Percentiles rank a stretch among this genome's conserved stretches.
phyloP scores from a whole-genome alignment of 768 basidiomycete genomes.

The Hypsizygus marmoreus region DNA sequence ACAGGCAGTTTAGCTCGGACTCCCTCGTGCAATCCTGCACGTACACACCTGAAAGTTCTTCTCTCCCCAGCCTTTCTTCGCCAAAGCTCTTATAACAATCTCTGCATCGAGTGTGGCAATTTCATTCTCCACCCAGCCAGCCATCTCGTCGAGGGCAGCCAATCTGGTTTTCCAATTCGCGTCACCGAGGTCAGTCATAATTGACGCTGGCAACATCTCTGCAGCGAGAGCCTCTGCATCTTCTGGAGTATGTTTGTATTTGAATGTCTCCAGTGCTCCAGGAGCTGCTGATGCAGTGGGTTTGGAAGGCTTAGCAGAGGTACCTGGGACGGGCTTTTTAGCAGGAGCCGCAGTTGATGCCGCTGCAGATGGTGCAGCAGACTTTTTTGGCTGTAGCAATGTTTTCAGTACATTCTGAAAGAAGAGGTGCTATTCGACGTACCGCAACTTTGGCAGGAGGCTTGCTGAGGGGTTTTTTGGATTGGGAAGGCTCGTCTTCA shows the following conservation, averaged over 20 bases:
- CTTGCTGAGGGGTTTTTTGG: slow-evolving; percentile 52
- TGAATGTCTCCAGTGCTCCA: slow-evolving; percentile 76
- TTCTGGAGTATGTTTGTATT: slow-evolving; percentile 89
- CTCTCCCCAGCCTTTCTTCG: slow-evolving; percentile 96
- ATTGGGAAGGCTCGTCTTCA: slow-evolving; percentile 12
- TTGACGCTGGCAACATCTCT: slow-evolving; percentile 68
- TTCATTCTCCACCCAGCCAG: slow-evolving; percentile 74
- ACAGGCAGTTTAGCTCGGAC: too few relatives aligned
- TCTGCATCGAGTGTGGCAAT: slow-evolving; percentile 78
- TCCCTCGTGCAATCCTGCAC: too few relatives aligned
- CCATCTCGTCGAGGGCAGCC: slow-evolving; percentile 85
- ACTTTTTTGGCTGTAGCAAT: slow-evolving; percentile 54
- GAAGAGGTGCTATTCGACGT: slow-evolving; percentile 17
- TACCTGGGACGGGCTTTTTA: slow-evolving; percentile 48
- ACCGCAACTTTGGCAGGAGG: slow-evolving; percentile 50
- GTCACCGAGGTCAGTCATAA: slow-evolving; percentile 77
- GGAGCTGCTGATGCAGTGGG: slow-evolving; percentile 48
- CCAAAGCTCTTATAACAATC: slow-evolving; percentile 82
- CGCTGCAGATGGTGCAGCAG: slow-evolving; percentile 32
- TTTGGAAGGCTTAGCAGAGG: slow-evolving; percentile 45
- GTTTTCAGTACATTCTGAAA: slow-evolving; percentile 4
- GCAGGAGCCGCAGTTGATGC: slow-evolving; percentile 35
- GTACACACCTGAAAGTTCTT: slow-evolving; percentile 93
- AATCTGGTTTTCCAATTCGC: slow-evolving; percentile 92
- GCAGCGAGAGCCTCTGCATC: slow-evolving; percentile 84